Base-by-base conservation (phyloP, 768 basidiomycete genomes). In the Boletus rubescentipes region DNA sequence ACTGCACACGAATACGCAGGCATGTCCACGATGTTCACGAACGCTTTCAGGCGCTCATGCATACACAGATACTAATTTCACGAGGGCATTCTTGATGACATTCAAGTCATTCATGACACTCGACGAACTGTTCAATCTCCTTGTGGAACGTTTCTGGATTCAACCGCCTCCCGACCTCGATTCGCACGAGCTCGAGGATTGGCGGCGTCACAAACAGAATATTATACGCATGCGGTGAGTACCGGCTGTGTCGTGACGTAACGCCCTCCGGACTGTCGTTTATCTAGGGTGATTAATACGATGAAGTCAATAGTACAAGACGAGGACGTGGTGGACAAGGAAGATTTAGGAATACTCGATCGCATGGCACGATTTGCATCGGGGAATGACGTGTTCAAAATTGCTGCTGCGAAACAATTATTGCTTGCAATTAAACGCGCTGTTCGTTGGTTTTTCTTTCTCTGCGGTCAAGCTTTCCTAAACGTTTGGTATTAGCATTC, bases 41-140 rank as follows among this genome's bases (percentile, higher is more conserved):
- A 26, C 8, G n/a, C 5, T 11, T 42, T n/a, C 14, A 16, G 14
- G 15, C 0, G 30, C 55, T 68, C 9, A 62, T 38, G 30, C 39
- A 5, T 46, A 29, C 23, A n/a, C 41, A 82, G 81, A 86, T 64
- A 75, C 79, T 21, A 73, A 73, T 34, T 86, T 81, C 67, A 81
- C 73, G 58, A 76, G 77, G 53, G 82, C 85, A 11, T 88, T 88
- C 73, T 68, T 87, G 40, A 77, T 86, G 72, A 88, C 87, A 4
- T 87, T 84, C 73, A 81, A 83, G 60, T 84, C 84, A 0, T 88
- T 88, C 66, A 81, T 79, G 49, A 79, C 78, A 11, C 70, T 80
- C 2, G 73, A 79, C 30, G 74, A 81, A 43, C 67, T 88, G n/a
- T 76, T 86, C 41, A 77, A 79, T 42, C 66, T 78, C 26, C 74